Base-by-base conservation (phyloP, 805 yeast species). In the Candida tallmaniae region DNA sequence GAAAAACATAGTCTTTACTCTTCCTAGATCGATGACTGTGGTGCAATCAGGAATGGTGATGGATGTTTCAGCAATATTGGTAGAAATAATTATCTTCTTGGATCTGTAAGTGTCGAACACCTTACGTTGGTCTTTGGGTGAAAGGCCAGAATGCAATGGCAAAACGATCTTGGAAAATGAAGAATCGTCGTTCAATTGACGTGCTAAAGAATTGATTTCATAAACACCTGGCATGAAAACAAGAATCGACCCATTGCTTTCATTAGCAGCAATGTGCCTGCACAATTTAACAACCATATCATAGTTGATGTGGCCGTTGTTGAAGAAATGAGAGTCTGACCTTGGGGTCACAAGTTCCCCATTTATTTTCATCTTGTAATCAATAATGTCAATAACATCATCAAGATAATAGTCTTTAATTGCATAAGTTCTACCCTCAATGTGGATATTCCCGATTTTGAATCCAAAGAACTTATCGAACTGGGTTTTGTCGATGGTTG, bases 11-110 rank as follows among this genome's bases (percentile, higher is more conserved):
- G 80, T 78, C 49, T 90, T 90, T 5, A 85, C 89, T 34, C 87
- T 66, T 2, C 98, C 98, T 1, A 84, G 64, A 52, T 90, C 97
- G 27, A 90, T 73, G 1, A 90, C 96, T 0, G 79, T 95, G 8
- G 88, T 96, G 58, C 90, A 85, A 58, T 90, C 98, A 11, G 96
- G 86, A 36, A 90, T 90, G 1, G 98, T 90, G 44, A 90, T 88
- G 11, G 98, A 90, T 0, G 98, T 90, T 60, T 90, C 98, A 0
- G 98, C 98, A 39, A 90, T 85, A 52, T 90, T 89, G 0, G 98
- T 90, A 2, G 96, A 76, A 0, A 83, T 90, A 9, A 90, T 88
- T 24, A 90, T 73, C 47, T 90, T 90, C 42, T 96, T 68, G 1
- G 51, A 40, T 10, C 79, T 80, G 0, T 39, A 44, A 2, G 47